Evolutionary conservation across 2,329 filamentous ascomycete species (phyloP).

Genomic region (Penicillium sp.): DNA sequence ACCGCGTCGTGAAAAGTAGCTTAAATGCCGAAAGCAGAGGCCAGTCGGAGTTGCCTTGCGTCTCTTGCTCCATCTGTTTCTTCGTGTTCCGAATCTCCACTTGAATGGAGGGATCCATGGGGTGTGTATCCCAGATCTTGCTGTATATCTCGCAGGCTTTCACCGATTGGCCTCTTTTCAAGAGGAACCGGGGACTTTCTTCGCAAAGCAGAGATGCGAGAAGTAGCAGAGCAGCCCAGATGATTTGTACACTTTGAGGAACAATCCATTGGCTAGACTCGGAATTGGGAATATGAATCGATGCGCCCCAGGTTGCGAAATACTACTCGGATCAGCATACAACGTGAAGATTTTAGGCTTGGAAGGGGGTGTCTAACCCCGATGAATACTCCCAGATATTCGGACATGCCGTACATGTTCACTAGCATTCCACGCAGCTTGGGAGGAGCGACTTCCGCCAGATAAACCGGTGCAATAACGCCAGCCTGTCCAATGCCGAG

Average conservation of each 20-base stretch:
- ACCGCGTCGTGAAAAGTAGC: slow-evolving; percentile 55
- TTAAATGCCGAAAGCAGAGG: slow-evolving; percentile 1
- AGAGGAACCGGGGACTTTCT: slow-evolving; percentile 65
- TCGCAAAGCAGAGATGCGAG: slow-evolving; percentile 62
- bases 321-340: slow-evolving; percentile 16
- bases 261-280: slow-evolving; percentile 53
- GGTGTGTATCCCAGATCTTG: slow-evolving; percentile 45
- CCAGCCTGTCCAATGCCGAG: slow-evolving; percentile 54
- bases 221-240: slow-evolving; percentile 67
- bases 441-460: slow-evolving; percentile 77
- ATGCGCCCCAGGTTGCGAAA: slow-evolving; percentile 45
- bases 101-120: slow-evolving; percentile 9
- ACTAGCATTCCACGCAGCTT: slow-evolving; percentile 61
- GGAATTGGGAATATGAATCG: slow-evolving; percentile 46
- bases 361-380: slow-evolving; percentile 19
- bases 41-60: not conserved
- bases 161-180: slow-evolving; percentile 60
- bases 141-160: slow-evolving; percentile 43
- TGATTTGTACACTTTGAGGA: slow-evolving; percentile 68
- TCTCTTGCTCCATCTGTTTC: slow-evolving; percentile 6
- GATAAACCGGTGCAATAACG: slow-evolving; percentile 84
- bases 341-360: not conserved
- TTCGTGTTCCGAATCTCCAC: slow-evolving; percentile 11
- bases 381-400: slow-evolving; percentile 25
- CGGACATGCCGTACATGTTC: slow-evolving; percentile 18